Evolutionary conservation across 441 rosid species (phyloP).

Genomic region (Gossypium davidsonii): DNA sequence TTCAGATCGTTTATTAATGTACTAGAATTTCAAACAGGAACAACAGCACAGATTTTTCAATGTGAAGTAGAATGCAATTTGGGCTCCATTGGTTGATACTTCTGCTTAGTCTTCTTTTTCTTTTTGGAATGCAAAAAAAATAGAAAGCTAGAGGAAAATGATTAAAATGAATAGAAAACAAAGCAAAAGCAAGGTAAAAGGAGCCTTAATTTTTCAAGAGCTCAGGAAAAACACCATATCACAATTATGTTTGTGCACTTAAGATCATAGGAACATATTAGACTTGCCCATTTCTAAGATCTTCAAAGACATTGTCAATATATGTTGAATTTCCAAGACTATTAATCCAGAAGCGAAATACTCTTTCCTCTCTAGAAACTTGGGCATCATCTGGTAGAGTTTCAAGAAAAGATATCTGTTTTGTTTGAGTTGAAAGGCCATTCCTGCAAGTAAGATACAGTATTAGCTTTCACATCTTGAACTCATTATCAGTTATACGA

Average conservation of each 20-base stretch:
- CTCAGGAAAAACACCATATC: neutral
- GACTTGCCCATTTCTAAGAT: constrained; percentile 67
- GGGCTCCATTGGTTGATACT: too few species aligned
- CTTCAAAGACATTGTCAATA: constrained; percentile 65
- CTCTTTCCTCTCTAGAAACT: constrained; percentile 71
- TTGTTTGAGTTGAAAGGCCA: constrained; percentile 60
- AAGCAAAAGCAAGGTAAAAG: neutral
- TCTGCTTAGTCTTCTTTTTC: too few species aligned
- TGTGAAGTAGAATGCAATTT: neutral
- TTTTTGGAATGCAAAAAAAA: too few species aligned
- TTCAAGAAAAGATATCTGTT: constrained; percentile 57
- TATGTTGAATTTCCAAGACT: constrained; percentile 57
- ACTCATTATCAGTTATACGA: neutral
- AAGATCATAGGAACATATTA: neutral
- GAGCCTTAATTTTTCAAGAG: neutral
- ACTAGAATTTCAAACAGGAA: neutral
- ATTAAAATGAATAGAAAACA: too few species aligned
- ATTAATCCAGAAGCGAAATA: constrained; percentile 75
- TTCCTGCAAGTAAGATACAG: constrained; percentile 36
- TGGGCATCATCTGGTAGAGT: constrained; percentile 56
- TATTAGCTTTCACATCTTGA: constrained; percentile 13
- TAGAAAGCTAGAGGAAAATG: too few species aligned
- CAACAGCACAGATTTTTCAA: neutral
- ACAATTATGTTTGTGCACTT: too few species aligned
- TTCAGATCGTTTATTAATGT: neutral